Conservation (phyloP, 129 eudicot species). For the Escallonia rubra region DNA sequence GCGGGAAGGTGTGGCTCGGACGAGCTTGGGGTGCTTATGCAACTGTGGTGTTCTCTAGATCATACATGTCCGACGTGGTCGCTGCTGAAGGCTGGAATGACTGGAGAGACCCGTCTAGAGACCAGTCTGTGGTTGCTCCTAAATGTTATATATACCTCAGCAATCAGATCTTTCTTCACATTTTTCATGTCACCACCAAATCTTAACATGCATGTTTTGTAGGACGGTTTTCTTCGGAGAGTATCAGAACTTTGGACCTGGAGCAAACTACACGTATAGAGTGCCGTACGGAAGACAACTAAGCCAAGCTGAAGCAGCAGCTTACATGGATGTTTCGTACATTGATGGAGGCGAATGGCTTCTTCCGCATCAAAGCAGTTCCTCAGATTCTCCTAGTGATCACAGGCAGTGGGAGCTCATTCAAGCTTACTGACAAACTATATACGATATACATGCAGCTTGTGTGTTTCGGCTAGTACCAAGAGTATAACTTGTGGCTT, state of each 20-base stretch:
- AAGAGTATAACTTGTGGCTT: too few relatives aligned
- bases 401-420: not conserved
- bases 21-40: conserved; percentile 93
- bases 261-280: conserved; percentile 44
- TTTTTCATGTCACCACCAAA: not conserved
- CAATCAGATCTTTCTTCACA: not conserved
- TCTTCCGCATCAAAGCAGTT: conserved; percentile 8
- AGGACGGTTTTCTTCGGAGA: conserved; percentile 80
- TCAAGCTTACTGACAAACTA: not conserved
- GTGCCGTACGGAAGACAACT: conserved; percentile 58
- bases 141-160: not conserved
- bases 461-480: too few relatives aligned
- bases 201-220: conserved; percentile 9
- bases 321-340: conserved; percentile 40
- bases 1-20: conserved; percentile 85
- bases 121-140: conserved; percentile 40
- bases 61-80: conserved; percentile 70
- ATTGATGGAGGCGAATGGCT: conserved; percentile 73
- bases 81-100: conserved; percentile 91
- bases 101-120: conserved; percentile 72
- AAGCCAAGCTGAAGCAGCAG: conserved; percentile 52
- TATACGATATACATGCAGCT: not conserved
- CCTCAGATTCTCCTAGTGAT: not conserved
- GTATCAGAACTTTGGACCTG: conserved; percentile 59
- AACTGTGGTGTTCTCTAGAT: conserved; percentile 58